Conservation (phyloP, 225 moss, liverwort and hornwort species). For the Polytrichum formosum region DNA sequence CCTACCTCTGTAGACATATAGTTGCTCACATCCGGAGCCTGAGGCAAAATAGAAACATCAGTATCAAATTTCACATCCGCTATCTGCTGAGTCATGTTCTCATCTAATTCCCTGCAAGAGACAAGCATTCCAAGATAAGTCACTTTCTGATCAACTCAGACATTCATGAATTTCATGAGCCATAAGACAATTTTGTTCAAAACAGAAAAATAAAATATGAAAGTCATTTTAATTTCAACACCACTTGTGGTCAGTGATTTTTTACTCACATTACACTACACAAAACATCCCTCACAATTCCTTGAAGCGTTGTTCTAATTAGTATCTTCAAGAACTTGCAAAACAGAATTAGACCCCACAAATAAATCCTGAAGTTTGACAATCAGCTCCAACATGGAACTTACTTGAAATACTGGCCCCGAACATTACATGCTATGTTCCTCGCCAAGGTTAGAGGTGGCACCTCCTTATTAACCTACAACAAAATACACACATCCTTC, state of each 20-base stretch:
- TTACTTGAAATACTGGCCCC: constrained; percentile 92
- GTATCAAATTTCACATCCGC: constrained; percentile 82
- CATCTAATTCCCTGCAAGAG: constrained; percentile 77
- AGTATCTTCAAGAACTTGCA: too few relatives aligned
- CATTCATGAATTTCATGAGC: constrained; percentile 5
- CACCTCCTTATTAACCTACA: constrained; percentile 60
- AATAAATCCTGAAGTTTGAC: neutral
- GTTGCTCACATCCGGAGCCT: constrained; percentile 89
- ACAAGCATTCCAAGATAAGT: constrained; percentile 17
- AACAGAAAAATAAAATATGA: neutral
- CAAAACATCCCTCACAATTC: too few relatives aligned
- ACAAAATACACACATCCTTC: constrained; percentile 2
- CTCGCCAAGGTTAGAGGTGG: constrained; percentile 94
- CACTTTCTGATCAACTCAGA: constrained; percentile 6
- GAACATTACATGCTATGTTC: constrained; percentile 98
- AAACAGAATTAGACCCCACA: too few relatives aligned
- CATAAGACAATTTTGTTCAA: neutral
- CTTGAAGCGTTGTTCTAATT: too few relatives aligned
- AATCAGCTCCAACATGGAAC: constrained; percentile 1
- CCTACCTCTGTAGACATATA: constrained; percentile 73
- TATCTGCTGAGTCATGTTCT: constrained; percentile 77
- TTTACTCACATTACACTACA: too few relatives aligned
- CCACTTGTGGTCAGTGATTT: too few relatives aligned
- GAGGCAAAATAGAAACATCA: constrained; percentile 65
- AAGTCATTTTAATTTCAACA: neutral